These are phyloP conservation scores for Candida jianshihensis DNA, from an alignment of 805 yeast genomes.

Conservation along the genomic window DNA sequence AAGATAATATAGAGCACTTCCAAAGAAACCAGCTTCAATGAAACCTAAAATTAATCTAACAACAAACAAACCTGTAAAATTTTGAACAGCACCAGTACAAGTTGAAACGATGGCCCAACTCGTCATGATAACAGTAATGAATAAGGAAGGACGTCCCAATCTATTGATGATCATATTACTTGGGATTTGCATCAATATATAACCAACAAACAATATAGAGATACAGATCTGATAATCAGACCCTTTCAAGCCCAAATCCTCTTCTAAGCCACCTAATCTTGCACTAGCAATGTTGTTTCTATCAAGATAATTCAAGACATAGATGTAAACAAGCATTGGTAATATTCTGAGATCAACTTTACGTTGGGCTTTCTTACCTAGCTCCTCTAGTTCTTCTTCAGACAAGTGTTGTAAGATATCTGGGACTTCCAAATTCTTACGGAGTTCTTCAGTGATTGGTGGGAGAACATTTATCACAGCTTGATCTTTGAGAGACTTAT, in stretches of 20 bases:
- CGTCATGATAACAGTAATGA: slow-evolving; percentile 41
- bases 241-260: slow-evolving; percentile 36
- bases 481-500: background rate
- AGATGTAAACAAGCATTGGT: slow-evolving; percentile 43
- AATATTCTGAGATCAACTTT: slow-evolving; percentile 43
- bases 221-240: slow-evolving; percentile 43
- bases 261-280: slow-evolving; percentile 41
- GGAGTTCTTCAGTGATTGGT: slow-evolving; percentile 8
- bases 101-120: slow-evolving; percentile 39
- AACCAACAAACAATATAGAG: slow-evolving; percentile 45
- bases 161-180: slow-evolving; percentile 36
- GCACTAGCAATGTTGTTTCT: slow-evolving; percentile 45
- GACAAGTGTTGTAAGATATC: slow-evolving; percentile 16
- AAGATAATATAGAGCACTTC: slow-evolving; percentile 40
- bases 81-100: slow-evolving; percentile 26
- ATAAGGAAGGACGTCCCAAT: slow-evolving; percentile 43
- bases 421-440: slow-evolving; percentile 13
- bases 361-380: slow-evolving; percentile 37
- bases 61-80: slow-evolving; percentile 24
- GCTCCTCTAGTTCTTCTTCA: slow-evolving; percentile 35
- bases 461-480: background rate
- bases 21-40: slow-evolving; percentile 43
- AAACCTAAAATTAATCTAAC: slow-evolving; percentile 35
- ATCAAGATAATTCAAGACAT: slow-evolving; percentile 45
- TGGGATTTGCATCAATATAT: slow-evolving; percentile 45